phyloP scores from a whole-genome alignment of 192 early-diverging fungal species.

The Coemansia aciculifera region DNA sequence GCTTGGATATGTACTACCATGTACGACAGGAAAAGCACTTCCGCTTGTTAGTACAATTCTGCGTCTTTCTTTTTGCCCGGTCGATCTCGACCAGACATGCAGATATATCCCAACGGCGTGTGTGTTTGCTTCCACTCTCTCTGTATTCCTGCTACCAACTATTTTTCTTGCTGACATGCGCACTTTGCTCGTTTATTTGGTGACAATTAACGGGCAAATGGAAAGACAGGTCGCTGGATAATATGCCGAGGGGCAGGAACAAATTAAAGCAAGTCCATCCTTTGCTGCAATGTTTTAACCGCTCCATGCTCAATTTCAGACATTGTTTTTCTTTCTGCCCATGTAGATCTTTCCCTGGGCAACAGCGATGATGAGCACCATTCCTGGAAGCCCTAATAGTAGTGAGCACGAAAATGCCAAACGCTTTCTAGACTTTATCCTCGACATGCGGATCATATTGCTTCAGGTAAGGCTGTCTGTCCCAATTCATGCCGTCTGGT shows the following conservation, averaged over 20 bases:
- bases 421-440: conserved; percentile 50
- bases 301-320: neutral
- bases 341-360: conserved; percentile 57
- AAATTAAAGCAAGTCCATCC: neutral
- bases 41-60: neutral
- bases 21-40: neutral
- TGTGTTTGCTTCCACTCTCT: neutral
- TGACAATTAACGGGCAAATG: too few species aligned
- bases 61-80: neutral
- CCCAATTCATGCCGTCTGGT: neutral
- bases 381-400: conserved; percentile 22
- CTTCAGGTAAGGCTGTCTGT: conserved; percentile 39
- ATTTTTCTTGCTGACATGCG: too few species aligned
- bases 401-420: conserved; percentile 37
- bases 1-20: neutral
- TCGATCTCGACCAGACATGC: conserved; percentile 2
- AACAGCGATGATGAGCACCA: conserved; percentile 28
- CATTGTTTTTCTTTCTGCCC: neutral
- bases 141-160: neutral
- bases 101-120: neutral
- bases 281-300: neutral
- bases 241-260: too few species aligned
- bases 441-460: conserved; percentile 51
- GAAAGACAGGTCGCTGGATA: too few species aligned
- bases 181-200: too few species aligned